These are phyloP conservation scores for Mycena belliarum DNA, from an alignment of 768 basidiomycete species.

Conservation along the genomic window DNA sequence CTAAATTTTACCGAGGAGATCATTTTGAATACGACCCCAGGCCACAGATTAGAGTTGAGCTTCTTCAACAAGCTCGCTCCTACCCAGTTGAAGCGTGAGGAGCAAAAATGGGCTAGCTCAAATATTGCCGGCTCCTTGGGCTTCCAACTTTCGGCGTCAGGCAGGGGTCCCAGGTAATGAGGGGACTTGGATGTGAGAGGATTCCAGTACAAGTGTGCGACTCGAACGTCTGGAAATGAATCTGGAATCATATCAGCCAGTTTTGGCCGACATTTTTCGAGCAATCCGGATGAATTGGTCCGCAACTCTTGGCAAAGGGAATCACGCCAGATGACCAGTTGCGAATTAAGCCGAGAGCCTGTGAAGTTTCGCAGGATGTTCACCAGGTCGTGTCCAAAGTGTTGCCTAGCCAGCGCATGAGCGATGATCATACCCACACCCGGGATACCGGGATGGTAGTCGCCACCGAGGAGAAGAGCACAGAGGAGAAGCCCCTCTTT, in stretches of 20 bases:
- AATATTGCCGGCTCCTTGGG: not conserved
- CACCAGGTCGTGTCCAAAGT: too few relatives aligned
- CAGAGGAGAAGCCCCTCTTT: not conserved
- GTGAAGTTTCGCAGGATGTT: too few relatives aligned
- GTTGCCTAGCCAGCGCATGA: not conserved
- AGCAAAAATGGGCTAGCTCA: not conserved
- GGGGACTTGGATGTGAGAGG: not conserved
- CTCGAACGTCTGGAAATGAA: not conserved
- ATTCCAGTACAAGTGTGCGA: not conserved
- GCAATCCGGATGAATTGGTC: not conserved
- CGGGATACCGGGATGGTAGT: not conserved
- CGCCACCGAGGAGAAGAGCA: not conserved
- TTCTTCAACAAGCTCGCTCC: not conserved
- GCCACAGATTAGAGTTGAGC: conserved; percentile 2
- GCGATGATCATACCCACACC: not conserved
- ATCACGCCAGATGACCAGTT: too few relatives aligned
- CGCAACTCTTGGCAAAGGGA: not conserved
- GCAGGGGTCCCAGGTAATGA: not conserved
- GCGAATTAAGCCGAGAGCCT: too few relatives aligned
- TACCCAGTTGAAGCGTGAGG: not conserved
- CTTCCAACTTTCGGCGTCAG: not conserved
- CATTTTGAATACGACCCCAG: not conserved
- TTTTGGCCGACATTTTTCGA: not conserved
- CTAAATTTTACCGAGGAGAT: not conserved
- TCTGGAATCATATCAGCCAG: not conserved